Conservation (phyloP, 345 rosid species). For the Lepidium africanum region DNA sequence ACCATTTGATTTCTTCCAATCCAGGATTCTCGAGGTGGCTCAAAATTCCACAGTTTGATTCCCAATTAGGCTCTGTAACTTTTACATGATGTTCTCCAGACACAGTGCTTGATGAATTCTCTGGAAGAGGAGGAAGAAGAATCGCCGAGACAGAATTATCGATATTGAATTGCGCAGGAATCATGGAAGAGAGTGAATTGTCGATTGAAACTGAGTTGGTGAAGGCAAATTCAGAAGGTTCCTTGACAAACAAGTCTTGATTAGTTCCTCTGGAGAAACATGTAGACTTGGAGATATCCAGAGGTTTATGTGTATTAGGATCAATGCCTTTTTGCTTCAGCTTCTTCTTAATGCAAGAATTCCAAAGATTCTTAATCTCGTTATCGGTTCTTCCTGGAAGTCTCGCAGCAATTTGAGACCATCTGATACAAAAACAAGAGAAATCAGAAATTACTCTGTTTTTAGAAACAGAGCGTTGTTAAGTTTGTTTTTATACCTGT, state of each 20-base stretch:
- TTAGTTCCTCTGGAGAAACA: slow-evolving; percentile 18
- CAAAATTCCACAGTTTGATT: background rate
- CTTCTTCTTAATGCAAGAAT: slow-evolving; percentile 22
- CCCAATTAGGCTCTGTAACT: background rate
- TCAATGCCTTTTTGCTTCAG: slow-evolving; percentile 11
- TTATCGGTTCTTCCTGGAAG: slow-evolving; percentile 29
- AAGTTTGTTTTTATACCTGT: slow-evolving; percentile 25
- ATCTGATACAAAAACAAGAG: slow-evolving; percentile 5
- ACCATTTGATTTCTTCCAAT: slow-evolving; percentile 1
- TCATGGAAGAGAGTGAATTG: slow-evolving; percentile 28
- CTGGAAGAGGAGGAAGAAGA: slow-evolving; percentile 34
- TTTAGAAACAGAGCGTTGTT: background rate
- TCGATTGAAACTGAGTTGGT: slow-evolving; percentile 25
- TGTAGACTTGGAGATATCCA: slow-evolving; percentile 15
- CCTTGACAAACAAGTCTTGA: slow-evolving; percentile 35
- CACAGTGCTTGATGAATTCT: slow-evolving; percentile 11
- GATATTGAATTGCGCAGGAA: background rate
- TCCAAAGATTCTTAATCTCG: slow-evolving; percentile 26
- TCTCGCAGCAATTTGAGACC: slow-evolving; percentile 22
- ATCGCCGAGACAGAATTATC: slow-evolving; percentile 20
- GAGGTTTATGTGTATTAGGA: slow-evolving; percentile 21
- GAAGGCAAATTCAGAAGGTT: slow-evolving; percentile 27
- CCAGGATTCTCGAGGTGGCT: background rate
- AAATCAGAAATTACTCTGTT: background rate
- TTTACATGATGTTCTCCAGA: background rate